phyloP scores from a whole-genome alignment of 768 basidiomycete species.

The Lactifluus piperatus region DNA sequence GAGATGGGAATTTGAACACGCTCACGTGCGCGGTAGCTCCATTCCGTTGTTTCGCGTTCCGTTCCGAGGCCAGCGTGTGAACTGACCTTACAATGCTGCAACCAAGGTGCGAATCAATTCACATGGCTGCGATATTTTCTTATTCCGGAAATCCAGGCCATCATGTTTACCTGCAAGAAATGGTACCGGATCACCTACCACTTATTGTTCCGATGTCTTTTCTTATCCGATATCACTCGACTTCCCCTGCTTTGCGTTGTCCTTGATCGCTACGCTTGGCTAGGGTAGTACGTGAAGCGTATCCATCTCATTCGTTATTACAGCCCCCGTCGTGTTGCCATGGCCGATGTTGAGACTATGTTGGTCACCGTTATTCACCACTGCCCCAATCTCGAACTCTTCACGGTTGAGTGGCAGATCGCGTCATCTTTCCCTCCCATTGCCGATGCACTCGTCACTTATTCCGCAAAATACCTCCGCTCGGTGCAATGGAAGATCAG shows the following conservation, averaged over 20 bases:
- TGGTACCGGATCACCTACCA: constrained; percentile 58
- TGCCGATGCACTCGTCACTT: constrained; percentile 52
- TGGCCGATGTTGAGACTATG: constrained; percentile 43
- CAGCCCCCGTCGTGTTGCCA: constrained; percentile 32
- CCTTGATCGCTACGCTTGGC: constrained; percentile 41
- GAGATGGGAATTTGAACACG: neutral
- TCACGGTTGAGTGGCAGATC: constrained; percentile 61
- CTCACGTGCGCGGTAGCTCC: constrained; percentile 1
- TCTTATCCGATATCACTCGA: constrained; percentile 52
- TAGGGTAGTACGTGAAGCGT: constrained; percentile 67
- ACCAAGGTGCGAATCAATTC: constrained; percentile 46
- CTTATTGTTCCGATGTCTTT: constrained; percentile 59
- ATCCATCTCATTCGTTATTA: constrained; percentile 57
- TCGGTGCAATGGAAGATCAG: constrained; percentile 57
- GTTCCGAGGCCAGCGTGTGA: no score
- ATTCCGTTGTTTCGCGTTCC: neutral
- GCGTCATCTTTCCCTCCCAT: constrained; percentile 49
- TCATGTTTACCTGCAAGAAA: constrained; percentile 55
- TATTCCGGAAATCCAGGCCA: constrained; percentile 37
- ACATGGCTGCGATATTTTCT: neutral
- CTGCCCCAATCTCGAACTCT: constrained; percentile 67
- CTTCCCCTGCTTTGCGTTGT: constrained; percentile 43
- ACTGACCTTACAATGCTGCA: no score
- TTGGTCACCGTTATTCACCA: constrained; percentile 51
- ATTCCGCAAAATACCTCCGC: constrained; percentile 43